Conservation (phyloP, 257 asterid species). For the Nicotiana tomentosiformis region DNA sequence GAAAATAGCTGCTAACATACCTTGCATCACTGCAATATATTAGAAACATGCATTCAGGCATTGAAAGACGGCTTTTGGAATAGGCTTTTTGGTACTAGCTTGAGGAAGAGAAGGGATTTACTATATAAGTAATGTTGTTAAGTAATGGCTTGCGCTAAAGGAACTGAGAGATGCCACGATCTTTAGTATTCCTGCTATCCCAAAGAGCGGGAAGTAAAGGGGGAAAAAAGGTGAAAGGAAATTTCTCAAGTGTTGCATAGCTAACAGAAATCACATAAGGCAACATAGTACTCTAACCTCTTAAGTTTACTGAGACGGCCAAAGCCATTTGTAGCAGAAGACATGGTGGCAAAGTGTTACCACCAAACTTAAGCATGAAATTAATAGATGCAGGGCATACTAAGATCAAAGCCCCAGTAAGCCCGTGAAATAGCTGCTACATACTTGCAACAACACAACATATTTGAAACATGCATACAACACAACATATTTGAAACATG, state of each 20-base stretch:
- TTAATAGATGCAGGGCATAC: neutral
- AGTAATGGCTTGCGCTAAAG: too few relatives aligned
- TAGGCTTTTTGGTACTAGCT: too few relatives aligned
- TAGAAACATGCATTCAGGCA: neutral
- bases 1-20: neutral
- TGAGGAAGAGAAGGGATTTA: too few relatives aligned
- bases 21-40: neutral
- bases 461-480: neutral
- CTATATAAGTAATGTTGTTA: too few relatives aligned
- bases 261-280: neutral
- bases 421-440: neutral
- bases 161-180: too few relatives aligned
- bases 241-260: neutral
- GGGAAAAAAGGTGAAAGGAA: neutral
- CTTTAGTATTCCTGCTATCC: too few relatives aligned
- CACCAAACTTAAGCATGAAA: neutral
- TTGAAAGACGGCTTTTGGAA: too few relatives aligned
- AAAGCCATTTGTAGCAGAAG: neutral
- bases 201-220: too few relatives aligned
- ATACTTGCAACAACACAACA: too few relatives aligned
- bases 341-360: neutral
- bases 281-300: neutral
- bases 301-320: neutral
- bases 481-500: neutral
- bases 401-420: neutral